These are phyloP conservation scores for Phaffia tasmanica DNA, from an alignment of 768 basidiomycete species.

Conservation along the genomic window DNA sequence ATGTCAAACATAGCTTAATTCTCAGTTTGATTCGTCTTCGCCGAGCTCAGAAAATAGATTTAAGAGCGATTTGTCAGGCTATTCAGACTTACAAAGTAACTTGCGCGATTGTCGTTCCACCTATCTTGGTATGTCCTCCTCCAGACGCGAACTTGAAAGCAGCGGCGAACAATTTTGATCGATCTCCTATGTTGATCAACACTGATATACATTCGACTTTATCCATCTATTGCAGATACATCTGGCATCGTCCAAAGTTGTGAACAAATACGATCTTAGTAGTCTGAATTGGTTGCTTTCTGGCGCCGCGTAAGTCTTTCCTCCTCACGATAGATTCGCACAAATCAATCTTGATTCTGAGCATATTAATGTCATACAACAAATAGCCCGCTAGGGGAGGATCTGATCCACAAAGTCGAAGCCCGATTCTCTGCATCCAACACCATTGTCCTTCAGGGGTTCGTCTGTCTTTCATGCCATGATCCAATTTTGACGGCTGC, in stretches of 20 bases:
- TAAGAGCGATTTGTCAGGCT: conserved; percentile 52
- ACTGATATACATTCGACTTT: not conserved
- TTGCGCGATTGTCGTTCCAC: conserved; percentile 47
- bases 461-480: not conserved
- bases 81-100: conserved; percentile 59
- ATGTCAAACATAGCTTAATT: not conserved
- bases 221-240: conserved; percentile 5
- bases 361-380: not conserved
- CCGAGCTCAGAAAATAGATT: conserved; percentile 55
- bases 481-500: not conserved
- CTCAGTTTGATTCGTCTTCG: not conserved
- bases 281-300: conserved; percentile 51
- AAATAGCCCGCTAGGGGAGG: conserved; percentile 50
- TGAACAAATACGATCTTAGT: conserved; percentile 57
- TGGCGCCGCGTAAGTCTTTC: conserved; percentile 51
- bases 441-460: conserved; percentile 16
- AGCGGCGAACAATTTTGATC: not conserved
- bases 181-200: not conserved
- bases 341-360: not conserved
- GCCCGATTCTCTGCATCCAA: conserved; percentile 32
- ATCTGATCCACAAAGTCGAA: conserved; percentile 48
- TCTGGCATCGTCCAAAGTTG: conserved; percentile 30
- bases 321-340: not conserved
- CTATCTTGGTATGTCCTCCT: conserved; percentile 15
- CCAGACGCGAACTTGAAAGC: not conserved